phyloP scores from a whole-genome alignment of 1,139 yeast genomes.

The Protomyces macrosporus region DNA sequence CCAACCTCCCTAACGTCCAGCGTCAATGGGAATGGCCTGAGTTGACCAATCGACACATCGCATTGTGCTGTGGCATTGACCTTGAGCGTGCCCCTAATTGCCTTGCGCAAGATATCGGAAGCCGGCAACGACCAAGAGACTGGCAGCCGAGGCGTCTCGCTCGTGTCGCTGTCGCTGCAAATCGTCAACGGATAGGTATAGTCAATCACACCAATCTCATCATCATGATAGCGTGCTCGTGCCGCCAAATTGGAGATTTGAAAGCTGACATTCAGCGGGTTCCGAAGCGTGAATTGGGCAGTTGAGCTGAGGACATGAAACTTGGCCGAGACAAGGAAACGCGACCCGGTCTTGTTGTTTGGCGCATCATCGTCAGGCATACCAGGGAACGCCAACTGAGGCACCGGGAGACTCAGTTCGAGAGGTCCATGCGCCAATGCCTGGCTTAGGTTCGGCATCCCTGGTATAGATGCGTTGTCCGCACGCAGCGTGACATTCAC shows the following conservation, averaged over 20 bases:
- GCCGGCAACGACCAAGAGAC: constrained; percentile 24
- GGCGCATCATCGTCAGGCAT: not conserved
- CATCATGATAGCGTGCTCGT: constrained; percentile 8
- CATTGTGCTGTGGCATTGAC: constrained; percentile 21
- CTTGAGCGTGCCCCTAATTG: constrained; percentile 11
- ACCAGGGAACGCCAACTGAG: not conserved
- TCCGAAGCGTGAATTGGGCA: constrained; percentile 18
- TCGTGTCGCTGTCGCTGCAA: not conserved
- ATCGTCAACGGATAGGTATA: constrained; percentile 18
- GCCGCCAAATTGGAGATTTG: constrained; percentile 14
- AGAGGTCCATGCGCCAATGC: constrained; percentile 15
- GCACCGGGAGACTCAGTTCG: constrained; percentile 2
- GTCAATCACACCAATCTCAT: constrained; percentile 9
- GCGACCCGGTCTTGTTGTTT: not conserved
- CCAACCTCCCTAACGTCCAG: constrained; percentile 11
- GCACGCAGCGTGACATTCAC: constrained; percentile 17
- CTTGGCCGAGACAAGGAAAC: constrained; percentile 18
- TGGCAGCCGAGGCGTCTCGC: constrained; percentile 16
- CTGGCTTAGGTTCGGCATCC: constrained; percentile 7
- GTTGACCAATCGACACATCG: constrained; percentile 1
- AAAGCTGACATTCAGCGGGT: constrained; percentile 13
- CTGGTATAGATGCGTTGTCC: constrained; percentile 7
- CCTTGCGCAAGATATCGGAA: constrained; percentile 13
- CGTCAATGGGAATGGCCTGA: constrained; percentile 2
- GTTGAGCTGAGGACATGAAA: constrained; percentile 14